Evolutionary conservation across 2,329 filamentous ascomycete species (phyloP).

Genomic region (Ceratocystis smalleyi): DNA sequence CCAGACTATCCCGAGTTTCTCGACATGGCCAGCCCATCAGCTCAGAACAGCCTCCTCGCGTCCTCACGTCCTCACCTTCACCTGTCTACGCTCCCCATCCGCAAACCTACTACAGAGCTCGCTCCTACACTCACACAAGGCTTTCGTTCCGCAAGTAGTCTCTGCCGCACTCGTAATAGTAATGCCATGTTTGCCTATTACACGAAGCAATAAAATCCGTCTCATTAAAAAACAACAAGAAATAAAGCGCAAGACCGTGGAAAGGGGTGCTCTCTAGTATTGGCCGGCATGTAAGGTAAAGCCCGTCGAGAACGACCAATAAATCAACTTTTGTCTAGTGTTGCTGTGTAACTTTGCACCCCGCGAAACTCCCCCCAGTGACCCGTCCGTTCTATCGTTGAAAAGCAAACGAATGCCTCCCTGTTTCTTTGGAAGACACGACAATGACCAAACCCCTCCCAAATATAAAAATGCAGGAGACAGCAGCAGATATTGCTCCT

Average conservation of each 20-base stretch:
- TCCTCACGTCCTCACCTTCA: too few relatives aligned
- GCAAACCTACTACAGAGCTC: neutral
- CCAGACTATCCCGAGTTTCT: neutral
- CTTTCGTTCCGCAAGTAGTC: neutral
- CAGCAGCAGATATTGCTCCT: constrained; percentile 3
- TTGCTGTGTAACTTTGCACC: constrained; percentile 19
- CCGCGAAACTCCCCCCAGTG: constrained; percentile 22
- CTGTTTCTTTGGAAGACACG: constrained; percentile 23
- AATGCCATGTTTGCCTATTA: neutral
- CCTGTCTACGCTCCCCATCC: too few relatives aligned
- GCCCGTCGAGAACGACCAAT: constrained; percentile 33
- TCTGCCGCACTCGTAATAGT: neutral
- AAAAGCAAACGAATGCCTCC: constrained; percentile 26
- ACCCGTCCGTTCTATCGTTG: constrained; percentile 27
- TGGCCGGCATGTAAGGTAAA: neutral
- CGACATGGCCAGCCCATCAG: neutral
- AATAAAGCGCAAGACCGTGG: constrained; percentile 11
- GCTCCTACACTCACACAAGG: neutral
- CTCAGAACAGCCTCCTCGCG: too few relatives aligned
- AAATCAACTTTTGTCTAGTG: constrained; percentile 54
- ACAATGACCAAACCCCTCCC: constrained; percentile 16
- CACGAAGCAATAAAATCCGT: constrained; percentile 5
- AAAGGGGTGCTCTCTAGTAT: constrained; percentile 12
- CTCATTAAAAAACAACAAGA: constrained; percentile 10
- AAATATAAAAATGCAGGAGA: constrained; percentile 14